Base-by-base conservation (phyloP, 768 basidiomycete species). In the Russula emetica region DNA sequence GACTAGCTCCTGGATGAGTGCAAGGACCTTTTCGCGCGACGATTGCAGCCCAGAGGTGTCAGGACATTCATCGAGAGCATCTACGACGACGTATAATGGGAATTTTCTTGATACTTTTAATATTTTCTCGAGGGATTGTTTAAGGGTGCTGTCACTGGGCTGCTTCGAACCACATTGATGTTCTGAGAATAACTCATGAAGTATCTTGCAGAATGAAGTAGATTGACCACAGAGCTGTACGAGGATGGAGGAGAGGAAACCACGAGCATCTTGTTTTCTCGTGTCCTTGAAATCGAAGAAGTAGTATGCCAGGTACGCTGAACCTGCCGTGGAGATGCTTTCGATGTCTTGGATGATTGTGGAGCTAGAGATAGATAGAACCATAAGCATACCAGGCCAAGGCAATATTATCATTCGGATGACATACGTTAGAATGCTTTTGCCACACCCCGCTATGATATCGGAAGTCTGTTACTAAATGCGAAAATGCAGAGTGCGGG, bases 251-350 rank as follows among this genome's bases (percentile, higher is more conserved):
- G 55, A 55, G 22, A 55, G 36, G 16, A 55, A 55, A 5, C 22
- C 55, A 28, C 24, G 38, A 5, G 22, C 6, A 24, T 42, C 24
- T 14, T 38, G 55, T 16, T 55, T 55, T 20, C 16, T 14, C 1
- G 18, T 3, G 14, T 55, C 55, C 26, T 42, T 55, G 38, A 55
- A 55, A 5, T 55, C 55, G 16, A 55, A 55, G 18, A 26, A 55
- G 18, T 26, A 55, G 14, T 55, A 55, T 0, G 38, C 24, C 8
- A 55, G 10, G 24, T 14, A 10, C 1, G 55, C 38, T 16, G 22
- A 40, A 8, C 8, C 10, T 0, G 16, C 18, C 2, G 20, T 3
- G 5, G 24, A 24, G 14, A 28, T 55, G 9, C 14, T 16, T 18
- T 55, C 36, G 18, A 55, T 42, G 16, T 55, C 38, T 16, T 55